Evolutionary conservation across 768 basidiomycete species (phyloP).

Genomic region (Suillus cothurnatus): DNA sequence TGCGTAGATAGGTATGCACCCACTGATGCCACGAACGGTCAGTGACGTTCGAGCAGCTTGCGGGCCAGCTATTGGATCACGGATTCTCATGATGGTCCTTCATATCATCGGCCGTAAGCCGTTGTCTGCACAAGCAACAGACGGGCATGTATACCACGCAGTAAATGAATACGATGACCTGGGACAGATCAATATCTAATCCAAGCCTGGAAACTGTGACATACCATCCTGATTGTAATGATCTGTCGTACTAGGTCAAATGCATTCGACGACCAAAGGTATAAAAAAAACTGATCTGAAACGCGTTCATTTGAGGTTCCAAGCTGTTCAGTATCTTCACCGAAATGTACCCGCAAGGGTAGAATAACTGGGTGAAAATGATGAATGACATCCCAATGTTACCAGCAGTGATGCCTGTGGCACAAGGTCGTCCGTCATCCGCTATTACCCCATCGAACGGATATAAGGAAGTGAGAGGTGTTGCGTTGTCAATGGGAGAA

Average conservation of each 20-base stretch:
- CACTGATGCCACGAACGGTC: constrained; percentile 59
- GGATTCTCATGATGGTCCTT: constrained; percentile 43
- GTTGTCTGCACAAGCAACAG: constrained; percentile 1
- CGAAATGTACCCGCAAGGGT: constrained; percentile 58
- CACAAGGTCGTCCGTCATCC: background rate
- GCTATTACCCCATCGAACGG: background rate
- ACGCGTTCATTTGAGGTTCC: constrained; percentile 56
- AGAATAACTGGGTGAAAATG: constrained; percentile 56
- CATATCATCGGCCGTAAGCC: background rate
- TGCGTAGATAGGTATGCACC: constrained; percentile 33
- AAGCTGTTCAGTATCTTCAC: constrained; percentile 65
- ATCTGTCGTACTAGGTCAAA: constrained; percentile 35
- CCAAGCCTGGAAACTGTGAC: constrained; percentile 12
- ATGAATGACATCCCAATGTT: constrained; percentile 67
- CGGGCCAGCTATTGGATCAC: constrained; percentile 68
- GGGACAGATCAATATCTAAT: constrained; percentile 4
- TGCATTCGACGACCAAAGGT: background rate
- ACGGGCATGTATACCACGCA: constrained; percentile 53
- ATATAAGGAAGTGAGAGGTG: background rate
- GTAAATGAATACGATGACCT: constrained; percentile 55
- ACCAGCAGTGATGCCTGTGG: constrained; percentile 16
- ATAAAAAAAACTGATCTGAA: constrained; percentile 45
- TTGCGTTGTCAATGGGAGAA: background rate
- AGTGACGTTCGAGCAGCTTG: constrained; percentile 63
- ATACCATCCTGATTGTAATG: constrained; percentile 61